Evolutionary conservation across 2,329 filamentous ascomycete genomes (phyloP).

Genomic region (Aspergillus hiratsukae): DNA sequence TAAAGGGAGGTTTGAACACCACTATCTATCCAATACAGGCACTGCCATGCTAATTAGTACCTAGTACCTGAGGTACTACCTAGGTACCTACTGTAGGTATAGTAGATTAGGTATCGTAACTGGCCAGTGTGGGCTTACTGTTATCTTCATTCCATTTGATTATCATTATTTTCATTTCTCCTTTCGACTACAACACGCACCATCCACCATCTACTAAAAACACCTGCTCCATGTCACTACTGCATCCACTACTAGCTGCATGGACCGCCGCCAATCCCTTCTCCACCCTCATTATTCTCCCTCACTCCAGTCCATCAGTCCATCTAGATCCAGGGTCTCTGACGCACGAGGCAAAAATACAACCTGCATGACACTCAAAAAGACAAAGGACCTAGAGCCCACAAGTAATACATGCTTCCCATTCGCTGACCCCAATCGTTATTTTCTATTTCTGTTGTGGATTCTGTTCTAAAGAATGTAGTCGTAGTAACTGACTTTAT

Average conservation of each 20-base stretch:
- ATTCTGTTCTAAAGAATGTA: conserved; percentile 16
- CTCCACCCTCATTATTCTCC: conserved; percentile 24
- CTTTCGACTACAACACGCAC: neutral
- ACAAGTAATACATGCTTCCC: conserved; percentile 15
- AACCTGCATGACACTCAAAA: conserved; percentile 40
- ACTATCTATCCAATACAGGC: neutral
- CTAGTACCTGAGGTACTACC: neutral
- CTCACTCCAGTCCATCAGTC: conserved; percentile 14
- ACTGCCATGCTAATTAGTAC: neutral
- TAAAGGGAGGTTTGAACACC: neutral
- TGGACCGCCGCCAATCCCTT: conserved; percentile 33
- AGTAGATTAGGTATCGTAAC: neutral
- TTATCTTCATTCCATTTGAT: neutral
- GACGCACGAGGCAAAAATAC: conserved; percentile 40
- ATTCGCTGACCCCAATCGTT: conserved; percentile 1
- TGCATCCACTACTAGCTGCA: conserved; percentile 20
- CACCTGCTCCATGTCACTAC: conserved; percentile 16
- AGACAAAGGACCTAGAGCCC: conserved; percentile 28
- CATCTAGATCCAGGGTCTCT: conserved; percentile 42
- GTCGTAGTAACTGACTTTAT: conserved; percentile 11
- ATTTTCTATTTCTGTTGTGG: conserved; percentile 11
- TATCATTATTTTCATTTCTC: neutral
- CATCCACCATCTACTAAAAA: conserved; percentile 11
- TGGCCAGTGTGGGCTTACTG: neutral
- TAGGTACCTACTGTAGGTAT: neutral